Conservation (phyloP, 495 filamentous ascomycete genomes). For the Neurospora hispaniola region DNA sequence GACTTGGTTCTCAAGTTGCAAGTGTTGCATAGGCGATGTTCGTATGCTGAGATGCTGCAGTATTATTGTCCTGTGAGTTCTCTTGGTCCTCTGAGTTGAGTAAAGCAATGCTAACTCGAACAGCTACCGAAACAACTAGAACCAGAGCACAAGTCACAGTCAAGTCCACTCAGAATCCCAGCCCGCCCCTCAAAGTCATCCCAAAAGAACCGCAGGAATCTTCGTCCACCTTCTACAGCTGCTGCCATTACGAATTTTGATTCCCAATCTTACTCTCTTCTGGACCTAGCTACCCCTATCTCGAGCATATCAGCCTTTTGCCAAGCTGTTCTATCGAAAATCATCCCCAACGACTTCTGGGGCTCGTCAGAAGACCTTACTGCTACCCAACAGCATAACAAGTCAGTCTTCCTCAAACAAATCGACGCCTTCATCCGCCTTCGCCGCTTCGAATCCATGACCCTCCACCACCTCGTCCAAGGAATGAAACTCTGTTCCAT, state of each 20-base stretch:
- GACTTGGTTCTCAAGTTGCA: constrained; percentile 59
- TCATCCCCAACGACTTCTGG: constrained; percentile 74
- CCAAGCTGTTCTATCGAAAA: constrained; percentile 56
- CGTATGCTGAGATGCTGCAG: constrained; percentile 63
- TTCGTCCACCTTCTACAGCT: neutral
- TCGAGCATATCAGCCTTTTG: constrained; percentile 80
- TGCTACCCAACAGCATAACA: constrained; percentile 42
- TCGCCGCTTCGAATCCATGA: constrained; percentile 70
- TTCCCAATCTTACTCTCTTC: constrained; percentile 32
- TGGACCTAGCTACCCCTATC: constrained; percentile 59
- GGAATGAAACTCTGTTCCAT: constrained; percentile 57
- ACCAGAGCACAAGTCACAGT: neutral
- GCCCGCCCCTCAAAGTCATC: neutral
- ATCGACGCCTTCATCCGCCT: constrained; percentile 69
- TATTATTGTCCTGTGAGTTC: constrained; percentile 52
- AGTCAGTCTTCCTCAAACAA: constrained; percentile 44
- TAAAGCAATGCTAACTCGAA: too few relatives aligned
- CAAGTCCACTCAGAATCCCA: neutral
- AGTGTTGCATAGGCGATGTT: constrained; percentile 57
- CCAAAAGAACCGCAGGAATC: constrained; percentile 1
- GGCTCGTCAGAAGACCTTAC: too few relatives aligned
- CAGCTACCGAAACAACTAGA: constrained; percentile 1
- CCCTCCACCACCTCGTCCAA: constrained; percentile 67
- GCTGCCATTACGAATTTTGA: neutral
- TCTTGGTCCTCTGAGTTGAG: too few relatives aligned